A percentile compares a stretch with the other conserved stretches of the same genome.
Conservation (phyloP, 768 basidiomycete species). For the Tulasnella sp. region DNA sequence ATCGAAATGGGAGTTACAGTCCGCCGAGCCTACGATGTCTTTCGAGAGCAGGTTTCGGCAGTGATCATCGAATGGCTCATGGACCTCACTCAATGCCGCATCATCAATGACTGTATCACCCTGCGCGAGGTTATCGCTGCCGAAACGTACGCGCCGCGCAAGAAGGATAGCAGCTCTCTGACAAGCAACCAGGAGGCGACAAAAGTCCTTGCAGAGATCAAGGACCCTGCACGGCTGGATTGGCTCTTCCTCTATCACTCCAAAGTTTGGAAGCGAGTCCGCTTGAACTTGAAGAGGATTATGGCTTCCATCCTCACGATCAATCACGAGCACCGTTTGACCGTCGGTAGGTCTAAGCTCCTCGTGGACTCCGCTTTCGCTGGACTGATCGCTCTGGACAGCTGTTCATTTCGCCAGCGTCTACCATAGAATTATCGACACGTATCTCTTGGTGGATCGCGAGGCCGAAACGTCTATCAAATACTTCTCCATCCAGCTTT, state of each 20-base stretch:
- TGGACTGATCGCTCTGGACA: constrained; percentile 23
- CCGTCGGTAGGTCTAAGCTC: constrained; percentile 47
- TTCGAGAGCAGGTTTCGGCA: constrained; percentile 71
- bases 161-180: constrained; percentile 38
- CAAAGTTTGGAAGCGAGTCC: constrained; percentile 73
- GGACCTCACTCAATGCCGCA: constrained; percentile 61
- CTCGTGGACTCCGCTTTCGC: not conserved
- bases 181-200: constrained; percentile 28
- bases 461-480: constrained; percentile 94
- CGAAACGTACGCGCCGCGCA: constrained; percentile 53
- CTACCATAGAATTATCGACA: constrained; percentile 78
- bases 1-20: constrained; percentile 90
- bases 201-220: constrained; percentile 29
- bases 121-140: constrained; percentile 62
- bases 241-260: constrained; percentile 73
- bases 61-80: constrained; percentile 81
- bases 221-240: constrained; percentile 53
- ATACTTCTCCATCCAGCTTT: constrained; percentile 84
- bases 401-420: constrained; percentile 75
- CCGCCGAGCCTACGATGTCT: constrained; percentile 75
- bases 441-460: constrained; percentile 84
- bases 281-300: constrained; percentile 69
- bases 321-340: constrained; percentile 61
- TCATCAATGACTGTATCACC: constrained; percentile 46
- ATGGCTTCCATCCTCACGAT: constrained; percentile 65